phyloP scores from a whole-genome alignment of 2,329 filamentous ascomycete species.

The Cercospora sesami region DNA sequence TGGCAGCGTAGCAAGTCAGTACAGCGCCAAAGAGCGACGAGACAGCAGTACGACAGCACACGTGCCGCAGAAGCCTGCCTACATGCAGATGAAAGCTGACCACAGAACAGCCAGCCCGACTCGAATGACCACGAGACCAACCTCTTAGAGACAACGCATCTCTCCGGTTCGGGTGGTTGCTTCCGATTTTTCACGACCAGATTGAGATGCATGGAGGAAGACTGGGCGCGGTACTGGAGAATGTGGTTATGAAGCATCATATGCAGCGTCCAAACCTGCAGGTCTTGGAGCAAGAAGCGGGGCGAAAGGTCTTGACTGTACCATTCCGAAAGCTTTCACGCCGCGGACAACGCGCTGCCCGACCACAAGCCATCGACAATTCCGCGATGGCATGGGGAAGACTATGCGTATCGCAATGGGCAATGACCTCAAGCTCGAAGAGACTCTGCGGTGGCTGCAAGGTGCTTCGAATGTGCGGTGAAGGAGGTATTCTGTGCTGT shows the following conservation, averaged over 20 bases:
- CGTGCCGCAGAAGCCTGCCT: background rate
- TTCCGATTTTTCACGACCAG: background rate
- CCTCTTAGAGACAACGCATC: background rate
- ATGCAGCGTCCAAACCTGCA: background rate
- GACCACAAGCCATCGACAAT: background rate
- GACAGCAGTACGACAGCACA: constrained; percentile 6
- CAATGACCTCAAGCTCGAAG: background rate
- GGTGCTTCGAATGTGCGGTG: background rate
- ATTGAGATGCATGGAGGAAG: background rate
- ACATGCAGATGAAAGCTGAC: background rate
- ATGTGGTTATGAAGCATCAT: background rate
- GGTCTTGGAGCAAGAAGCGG: background rate
- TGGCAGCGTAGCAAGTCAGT: background rate
- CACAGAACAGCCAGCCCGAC: background rate
- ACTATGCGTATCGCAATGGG: background rate
- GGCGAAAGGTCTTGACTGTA: background rate
- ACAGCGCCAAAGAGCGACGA: constrained; percentile 4
- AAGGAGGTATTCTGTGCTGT: background rate
- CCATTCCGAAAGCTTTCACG: background rate
- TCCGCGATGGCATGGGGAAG: background rate
- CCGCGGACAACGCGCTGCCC: background rate
- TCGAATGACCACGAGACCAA: background rate
- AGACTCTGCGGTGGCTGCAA: background rate
- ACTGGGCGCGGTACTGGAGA: background rate
- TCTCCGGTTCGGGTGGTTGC: background rate